Evolutionary conservation across 2,329 filamentous ascomycete species (phyloP), one percentile per base, ranked within the genome.

Genomic region (Apiospora rasikravindrae): DNA sequence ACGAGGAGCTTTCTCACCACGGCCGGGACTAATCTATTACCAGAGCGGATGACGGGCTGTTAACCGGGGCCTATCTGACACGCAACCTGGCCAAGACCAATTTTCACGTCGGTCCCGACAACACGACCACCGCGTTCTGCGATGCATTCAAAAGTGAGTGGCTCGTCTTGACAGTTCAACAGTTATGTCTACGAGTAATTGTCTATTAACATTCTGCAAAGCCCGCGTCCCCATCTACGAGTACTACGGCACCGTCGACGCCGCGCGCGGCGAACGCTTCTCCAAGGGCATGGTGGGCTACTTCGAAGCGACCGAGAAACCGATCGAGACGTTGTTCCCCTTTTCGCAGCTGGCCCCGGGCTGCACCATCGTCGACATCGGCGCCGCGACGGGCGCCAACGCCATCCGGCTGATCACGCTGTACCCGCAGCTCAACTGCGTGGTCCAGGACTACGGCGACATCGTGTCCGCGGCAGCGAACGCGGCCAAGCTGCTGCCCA

Each of bases 171-270:
- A 16, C 44, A 19, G 1, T 45, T 2, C 14, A 19, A 0, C 44
- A 14, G 2, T 45, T 19, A 3, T 33, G 33, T 6, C 33, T 33
- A 33, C 44, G 2, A 6, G 14, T 19, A 45, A 19, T 2, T 19
- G 4, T 45, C 6, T 16, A 22, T 16, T 22, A 22, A 61, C 53
- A 22, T 22, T 4, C 14, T 14, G 14, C 16, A 1, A 19, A 61
- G 53, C 53, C 16, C 29, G 53, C 16, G 29, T 37, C 19, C 53
- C 53, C 29, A 61, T 61, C 29, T 61, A 61, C 16, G 53, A 61
- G 19, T 61, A 61, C 53, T 61, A 61, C 53, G 53, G 53, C 53
- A 61, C 53, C 29, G 53, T 61, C 16, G 53, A 61, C 19, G 53
- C 53, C 26, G 19, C 2, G 2, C 53, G 53, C 19, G 53, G 53